Base-by-base conservation (phyloP, 805 yeast genomes). In the Pichia ethanolica region DNA sequence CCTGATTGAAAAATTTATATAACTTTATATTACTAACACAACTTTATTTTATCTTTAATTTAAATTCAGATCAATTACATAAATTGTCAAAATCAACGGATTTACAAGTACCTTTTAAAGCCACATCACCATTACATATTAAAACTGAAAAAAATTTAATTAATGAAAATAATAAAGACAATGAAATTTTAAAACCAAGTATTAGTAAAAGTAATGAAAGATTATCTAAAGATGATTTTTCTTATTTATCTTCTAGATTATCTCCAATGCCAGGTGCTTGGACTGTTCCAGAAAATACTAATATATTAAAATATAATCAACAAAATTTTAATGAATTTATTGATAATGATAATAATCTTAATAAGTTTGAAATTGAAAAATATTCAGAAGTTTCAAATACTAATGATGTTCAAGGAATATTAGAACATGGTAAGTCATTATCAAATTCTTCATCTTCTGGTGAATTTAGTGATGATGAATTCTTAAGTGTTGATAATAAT, bases 241-340 rank as follows among this genome's bases (percentile, higher is more conserved):
- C 58, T 4, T 60, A 64, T 39, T 50, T 61, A 3, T 41, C 57
- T 4, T 57, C 59, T 6, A 60, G 59, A 42, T 37, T 59, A 27
- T 62, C 64, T 5, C 63, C 64, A 35, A 59, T 59, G 58, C 63
- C 67, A 12, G 64, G 64, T 7, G 56, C 64, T 6, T 64, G 66
- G 69, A 53, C 56, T 9, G 43, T 48, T 11, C 55, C 51, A 32
- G 53, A 55, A 30, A 49, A 49, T 11, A 49, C 45, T 4, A 33
- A 10, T 25, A 41, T 35, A 8, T 28, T 25, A 11, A 32, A 28
- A 9, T 33, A 37, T 33, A 45, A 41, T 26, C 44, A 41, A 13
- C 35, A 35, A 11, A 38, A 41, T 26, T 41, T 49, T 9, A 44
- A 45, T 20, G 39, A 45, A 10, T 45, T 41, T 30, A 35, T 49